Evolutionary conservation across 768 basidiomycete species (phyloP).

Genomic region (Cyathus striatus): DNA sequence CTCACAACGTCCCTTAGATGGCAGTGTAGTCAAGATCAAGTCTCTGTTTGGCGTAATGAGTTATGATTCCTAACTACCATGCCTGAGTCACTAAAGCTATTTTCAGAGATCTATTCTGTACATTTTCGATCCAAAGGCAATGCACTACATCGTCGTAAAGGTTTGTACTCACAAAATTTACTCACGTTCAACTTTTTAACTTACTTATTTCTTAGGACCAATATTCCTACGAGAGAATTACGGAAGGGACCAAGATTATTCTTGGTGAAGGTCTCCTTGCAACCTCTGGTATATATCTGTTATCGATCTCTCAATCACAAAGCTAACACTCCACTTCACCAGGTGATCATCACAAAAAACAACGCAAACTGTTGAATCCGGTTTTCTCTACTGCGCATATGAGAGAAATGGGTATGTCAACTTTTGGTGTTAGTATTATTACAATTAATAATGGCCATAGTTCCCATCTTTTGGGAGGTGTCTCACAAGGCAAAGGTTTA

Average conservation of each 20-base stretch:
- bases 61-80: constrained; percentile 5
- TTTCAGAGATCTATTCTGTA: constrained; percentile 28
- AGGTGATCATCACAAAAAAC: constrained; percentile 11
- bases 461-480: constrained; percentile 30
- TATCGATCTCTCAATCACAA: background rate
- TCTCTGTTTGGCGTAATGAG: constrained; percentile 33
- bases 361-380: constrained; percentile 32
- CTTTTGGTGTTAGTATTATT: background rate
- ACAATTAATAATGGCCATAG: constrained; percentile 8
- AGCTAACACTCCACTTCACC: background rate
- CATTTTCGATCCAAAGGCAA: constrained; percentile 38
- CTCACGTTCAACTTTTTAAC: background rate
- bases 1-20: constrained; percentile 13
- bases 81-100: background rate
- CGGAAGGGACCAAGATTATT: constrained; percentile 10
- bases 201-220: constrained; percentile 18
- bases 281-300: constrained; percentile 15
- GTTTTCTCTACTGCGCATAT: constrained; percentile 27
- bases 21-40: constrained; percentile 24
- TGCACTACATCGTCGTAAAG: constrained; percentile 41
- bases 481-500: constrained; percentile 17
- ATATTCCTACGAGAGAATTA: constrained; percentile 18
- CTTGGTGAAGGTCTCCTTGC: constrained; percentile 16
- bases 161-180: constrained; percentile 12
- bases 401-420: constrained; percentile 29